These are phyloP conservation scores for Phaeophleospora eucalypticola DNA, from an alignment of 2,329 filamentous ascomycete species.

Conservation along the genomic window DNA sequence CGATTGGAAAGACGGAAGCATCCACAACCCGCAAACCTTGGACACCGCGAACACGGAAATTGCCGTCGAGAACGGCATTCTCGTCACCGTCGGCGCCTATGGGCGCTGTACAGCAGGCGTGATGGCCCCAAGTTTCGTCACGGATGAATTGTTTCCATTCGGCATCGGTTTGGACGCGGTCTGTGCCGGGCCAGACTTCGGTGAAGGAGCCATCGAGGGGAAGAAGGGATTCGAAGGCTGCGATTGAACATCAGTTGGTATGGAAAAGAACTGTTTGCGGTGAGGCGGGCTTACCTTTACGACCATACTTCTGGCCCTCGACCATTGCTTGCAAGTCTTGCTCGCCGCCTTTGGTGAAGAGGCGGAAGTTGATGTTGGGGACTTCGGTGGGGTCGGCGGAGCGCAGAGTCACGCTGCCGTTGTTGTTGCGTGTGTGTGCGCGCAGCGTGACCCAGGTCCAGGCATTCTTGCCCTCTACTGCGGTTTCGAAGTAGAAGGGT, in stretches of 20 bases:
- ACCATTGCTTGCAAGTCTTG: constrained; percentile 45
- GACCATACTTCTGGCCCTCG: constrained; percentile 41
- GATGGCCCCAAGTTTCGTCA: constrained; percentile 53
- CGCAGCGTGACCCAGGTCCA: constrained; percentile 56
- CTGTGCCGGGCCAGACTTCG: neutral
- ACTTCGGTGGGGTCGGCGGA: constrained; percentile 60
- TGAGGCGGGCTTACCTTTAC: too few relatives aligned
- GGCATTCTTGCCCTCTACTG: constrained; percentile 40
- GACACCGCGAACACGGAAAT: constrained; percentile 19
- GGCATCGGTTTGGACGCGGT: constrained; percentile 28
- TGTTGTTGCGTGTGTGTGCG: constrained; percentile 57
- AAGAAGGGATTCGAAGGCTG: too few relatives aligned
- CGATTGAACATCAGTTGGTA: too few relatives aligned
- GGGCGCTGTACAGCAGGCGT: constrained; percentile 52
- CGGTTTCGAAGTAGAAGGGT: constrained; percentile 48
- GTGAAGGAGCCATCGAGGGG: neutral
- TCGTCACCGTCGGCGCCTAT: constrained; percentile 49
- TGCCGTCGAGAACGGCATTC: constrained; percentile 20
- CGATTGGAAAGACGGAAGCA: constrained; percentile 25
- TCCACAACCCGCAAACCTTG: constrained; percentile 22
- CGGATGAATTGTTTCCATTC: constrained; percentile 46
- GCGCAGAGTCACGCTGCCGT: constrained; percentile 58
- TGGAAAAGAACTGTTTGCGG: too few relatives aligned
- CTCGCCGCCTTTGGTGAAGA: constrained; percentile 45
- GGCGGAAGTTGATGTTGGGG: constrained; percentile 60